Evolutionary conservation across 2,329 filamentous ascomycete species (phyloP), one percentile per base, ranked within the genome.

Genomic region (Claviceps sp.): DNA sequence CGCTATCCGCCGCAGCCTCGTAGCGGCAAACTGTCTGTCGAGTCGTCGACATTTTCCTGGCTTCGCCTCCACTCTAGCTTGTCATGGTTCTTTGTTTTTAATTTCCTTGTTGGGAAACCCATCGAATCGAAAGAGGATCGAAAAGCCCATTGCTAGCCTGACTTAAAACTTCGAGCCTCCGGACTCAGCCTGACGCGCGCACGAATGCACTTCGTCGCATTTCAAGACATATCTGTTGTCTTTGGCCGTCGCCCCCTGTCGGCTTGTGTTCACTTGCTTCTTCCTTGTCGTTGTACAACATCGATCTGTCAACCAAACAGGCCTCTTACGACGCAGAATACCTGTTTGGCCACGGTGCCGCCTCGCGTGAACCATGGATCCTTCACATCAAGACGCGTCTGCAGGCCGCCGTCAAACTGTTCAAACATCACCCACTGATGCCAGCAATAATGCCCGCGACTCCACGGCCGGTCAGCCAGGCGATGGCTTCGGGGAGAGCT

Each of bases 401-500:
- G 61, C 60, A 56, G 66, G 65, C 53, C 70, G 67, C 54, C 65
- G 67, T 40, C 61, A 61, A 44, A 64, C 69, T 46, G 58, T 61
- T 56, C 58, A 66, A 54, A 57, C 72, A 53, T 75, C 77, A 50
- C 74, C 78, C 16, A 74, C 73, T 48, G 75, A 79, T 55, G 72
- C 70, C 55, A 71, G 75, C 48, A 58, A 59, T 53, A 69, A 70
- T 50, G 65, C 68, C 36, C 58, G 65, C 54, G 67, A 70, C 48
- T 59, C 67, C 46, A 56, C 65, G 46, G 56, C 66, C 45, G 59
- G 60, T 51, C 67, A 63, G 52, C 59, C 63, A 22, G 72, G 73
- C 40, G 73, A 77, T 47, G 68, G 65, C 24, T 62, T 73, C 47
- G 70, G 75, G 4, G 78, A 80, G 58, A 78, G 72, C 63, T 74